phyloP scores from a whole-genome alignment of 805 yeast species.

The Saccharomycopsis sp. region DNA sequence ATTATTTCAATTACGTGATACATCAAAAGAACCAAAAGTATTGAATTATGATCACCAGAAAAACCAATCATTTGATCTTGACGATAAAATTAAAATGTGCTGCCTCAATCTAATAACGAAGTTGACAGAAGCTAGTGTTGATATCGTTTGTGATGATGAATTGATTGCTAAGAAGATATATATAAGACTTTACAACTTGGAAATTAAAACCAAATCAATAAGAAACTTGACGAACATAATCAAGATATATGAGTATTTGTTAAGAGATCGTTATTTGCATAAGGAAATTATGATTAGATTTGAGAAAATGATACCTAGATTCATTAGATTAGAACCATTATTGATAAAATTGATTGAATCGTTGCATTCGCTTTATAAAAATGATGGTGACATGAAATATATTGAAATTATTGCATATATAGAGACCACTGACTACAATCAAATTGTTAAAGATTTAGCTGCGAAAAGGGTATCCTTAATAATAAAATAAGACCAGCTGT shows the following conservation, averaged over 20 bases:
- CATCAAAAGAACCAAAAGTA: background rate
- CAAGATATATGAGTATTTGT: slow-evolving; percentile 15
- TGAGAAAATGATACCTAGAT: background rate
- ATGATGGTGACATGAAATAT: background rate
- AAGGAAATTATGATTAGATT: slow-evolving; percentile 7
- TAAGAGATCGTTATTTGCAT: slow-evolving; percentile 7
- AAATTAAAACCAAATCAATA: slow-evolving; percentile 14
- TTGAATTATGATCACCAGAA: slow-evolving; percentile 11
- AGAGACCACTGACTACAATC: background rate
- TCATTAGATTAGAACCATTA: background rate
- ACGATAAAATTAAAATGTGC: slow-evolving; percentile 15
- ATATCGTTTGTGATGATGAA: slow-evolving; percentile 22
- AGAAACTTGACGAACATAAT: slow-evolving; percentile 8
- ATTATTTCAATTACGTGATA: slow-evolving; percentile 8
- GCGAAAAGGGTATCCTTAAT: background rate
- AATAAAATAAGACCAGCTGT: too few relatives aligned
- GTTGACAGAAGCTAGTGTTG: slow-evolving; percentile 16
- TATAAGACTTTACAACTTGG: slow-evolving; percentile 15
- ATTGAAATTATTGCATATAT: background rate
- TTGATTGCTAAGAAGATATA: slow-evolving; percentile 9
- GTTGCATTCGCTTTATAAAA: background rate
- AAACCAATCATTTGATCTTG: slow-evolving; percentile 2
- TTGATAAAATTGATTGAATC: background rate
- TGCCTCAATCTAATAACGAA: slow-evolving; percentile 15
- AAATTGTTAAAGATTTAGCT: background rate